A percentile compares a stretch with the other conserved stretches of the same genome.
Evolutionary conservation across 345 rosid genomes (phyloP).

Genomic region (Eucalyptus cladocalyx): DNA sequence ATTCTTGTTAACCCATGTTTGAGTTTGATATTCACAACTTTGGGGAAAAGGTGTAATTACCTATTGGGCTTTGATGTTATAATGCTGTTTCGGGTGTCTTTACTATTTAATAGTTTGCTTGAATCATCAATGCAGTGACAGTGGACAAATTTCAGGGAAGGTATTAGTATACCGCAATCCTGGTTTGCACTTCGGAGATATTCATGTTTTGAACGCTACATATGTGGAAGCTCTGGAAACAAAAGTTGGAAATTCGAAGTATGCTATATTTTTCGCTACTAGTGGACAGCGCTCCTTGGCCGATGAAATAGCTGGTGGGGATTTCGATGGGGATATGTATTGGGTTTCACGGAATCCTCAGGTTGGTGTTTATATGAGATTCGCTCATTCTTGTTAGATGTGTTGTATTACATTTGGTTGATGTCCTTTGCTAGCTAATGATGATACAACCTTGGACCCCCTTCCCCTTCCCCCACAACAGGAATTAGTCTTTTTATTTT

Average conservation of each 20-base stretch:
- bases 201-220: conserved; percentile 53
- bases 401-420: neutral
- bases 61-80: neutral
- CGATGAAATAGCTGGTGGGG: conserved; percentile 76
- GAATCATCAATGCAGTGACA: conserved; percentile 20
- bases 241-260: conserved; percentile 59
- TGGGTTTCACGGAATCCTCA: conserved; percentile 61
- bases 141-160: conserved; percentile 65
- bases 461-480: neutral
- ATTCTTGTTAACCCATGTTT: neutral
- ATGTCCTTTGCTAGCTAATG: neutral
- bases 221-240: conserved; percentile 40
- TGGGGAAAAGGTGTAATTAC: neutral
- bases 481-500: neutral
- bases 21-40: neutral
- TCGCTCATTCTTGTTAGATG: neutral
- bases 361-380: conserved; percentile 23
- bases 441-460: neutral
- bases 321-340: conserved; percentile 70
- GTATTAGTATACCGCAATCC: conserved; percentile 83
- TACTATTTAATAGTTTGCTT: neutral
- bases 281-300: conserved; percentile 64
- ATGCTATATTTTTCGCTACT: conserved; percentile 57
- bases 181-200: conserved; percentile 78
- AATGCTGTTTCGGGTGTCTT: neutral